Base-by-base conservation (phyloP, 495 filamentous ascomycete species). In the Cercophora samala region DNA sequence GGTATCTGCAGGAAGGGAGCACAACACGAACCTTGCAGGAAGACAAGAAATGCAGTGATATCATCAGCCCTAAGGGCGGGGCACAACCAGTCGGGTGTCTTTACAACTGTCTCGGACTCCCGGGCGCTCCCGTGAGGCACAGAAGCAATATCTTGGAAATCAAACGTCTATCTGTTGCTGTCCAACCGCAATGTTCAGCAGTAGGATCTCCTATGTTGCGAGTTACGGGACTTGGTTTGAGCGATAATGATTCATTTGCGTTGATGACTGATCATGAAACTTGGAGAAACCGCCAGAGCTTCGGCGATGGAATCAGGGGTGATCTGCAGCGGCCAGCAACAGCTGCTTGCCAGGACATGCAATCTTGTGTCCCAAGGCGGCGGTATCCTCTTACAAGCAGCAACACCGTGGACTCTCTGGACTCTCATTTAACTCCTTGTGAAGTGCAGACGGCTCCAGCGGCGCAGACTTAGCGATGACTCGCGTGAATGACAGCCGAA, bases 71-170 rank as follows among this genome's bases (percentile, higher is more conserved):
- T 56, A 56, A 15, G 53, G 53, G 22, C 53, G n/a, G 53, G 53
- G 53, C 5, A 56, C n/a, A 18, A 56, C 22, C 53, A 46, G 37
- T 46, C 37, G 37, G 37, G 15, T 46, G 37, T 9, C 37, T 11
- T 46, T 13, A 17, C 15, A 46, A 46, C 37, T 23, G 6, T 23
- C 53, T 56, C 53, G 53, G 53, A 56, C 53, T 56, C 53, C 53
- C 53, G 53, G 53, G 53, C 53, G 53, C 53, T 56, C 53, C 53
- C 53, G 53, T 56, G 53, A 23, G 53, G 53, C 53, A 56, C 53
- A 56, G 13, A 11, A 56, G 53, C 37, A 46, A 46, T 46, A 46
- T 46, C 37, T 46, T 46, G 8, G 37, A 46, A 46, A 46, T 46
- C 37, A 9, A 46, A 46, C 37, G 13, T 46, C 5, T 46, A 9